A percentile compares a stretch with the other conserved stretches of the same genome.
These are phyloP conservation scores for Penicillium sp. DNA, from an alignment of 2,329 filamentous ascomycete species.

Conservation along the genomic window DNA sequence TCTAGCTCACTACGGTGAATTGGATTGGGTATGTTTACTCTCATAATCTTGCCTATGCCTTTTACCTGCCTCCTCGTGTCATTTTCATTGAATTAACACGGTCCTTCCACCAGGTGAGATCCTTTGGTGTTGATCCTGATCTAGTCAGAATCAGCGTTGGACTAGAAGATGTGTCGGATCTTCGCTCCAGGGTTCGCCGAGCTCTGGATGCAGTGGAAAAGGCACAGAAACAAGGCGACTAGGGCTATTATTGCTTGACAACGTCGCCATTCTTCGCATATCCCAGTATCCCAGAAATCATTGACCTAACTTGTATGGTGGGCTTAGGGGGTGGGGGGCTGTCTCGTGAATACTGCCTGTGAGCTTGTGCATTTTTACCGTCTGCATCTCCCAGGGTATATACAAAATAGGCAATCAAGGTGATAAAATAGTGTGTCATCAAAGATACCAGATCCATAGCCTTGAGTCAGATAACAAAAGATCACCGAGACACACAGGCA, in stretches of 20 bases:
- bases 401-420: conserved; percentile 5
- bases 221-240: conserved; percentile 11
- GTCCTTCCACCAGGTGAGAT: conserved; percentile 54
- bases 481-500: conserved; percentile 8
- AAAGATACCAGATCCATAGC: conserved; percentile 20
- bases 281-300: too few relatives aligned
- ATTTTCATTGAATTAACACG: conserved; percentile 13
- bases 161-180: conserved; percentile 69
- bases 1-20: conserved; percentile 83
- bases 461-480: conserved; percentile 11
- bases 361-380: not conserved
- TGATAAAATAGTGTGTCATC: conserved; percentile 4
- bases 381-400: conserved; percentile 7
- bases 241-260: not conserved
- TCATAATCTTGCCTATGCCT: not conserved
- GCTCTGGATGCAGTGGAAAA: conserved; percentile 62
- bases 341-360: too few relatives aligned
- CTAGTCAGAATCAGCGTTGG: conserved; percentile 86
- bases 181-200: conserved; percentile 62
- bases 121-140: conserved; percentile 76
- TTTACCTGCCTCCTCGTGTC: not conserved
- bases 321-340: too few relatives aligned
- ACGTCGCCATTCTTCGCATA: too few relatives aligned
- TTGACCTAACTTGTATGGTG: too few relatives aligned
- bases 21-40: conserved; percentile 70